A percentile compares a stretch with the other conserved stretches of the same genome.
Conservation (phyloP, 345 rosid species). For the Odontarrhena argentea region DNA sequence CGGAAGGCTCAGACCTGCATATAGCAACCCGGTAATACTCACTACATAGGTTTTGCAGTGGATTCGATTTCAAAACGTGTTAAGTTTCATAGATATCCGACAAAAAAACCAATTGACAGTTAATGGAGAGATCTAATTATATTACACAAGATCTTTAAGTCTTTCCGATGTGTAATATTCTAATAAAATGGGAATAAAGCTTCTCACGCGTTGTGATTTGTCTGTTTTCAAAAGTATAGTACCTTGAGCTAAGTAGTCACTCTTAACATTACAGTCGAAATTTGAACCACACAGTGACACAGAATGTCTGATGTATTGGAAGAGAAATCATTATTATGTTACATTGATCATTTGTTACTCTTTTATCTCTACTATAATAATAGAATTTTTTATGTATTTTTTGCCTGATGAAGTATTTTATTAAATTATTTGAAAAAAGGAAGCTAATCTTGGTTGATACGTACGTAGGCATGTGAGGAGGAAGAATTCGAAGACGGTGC, state of each 20-base stretch:
- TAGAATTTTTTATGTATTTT: not conserved
- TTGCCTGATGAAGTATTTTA: conserved; percentile 4
- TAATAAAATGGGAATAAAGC: not conserved
- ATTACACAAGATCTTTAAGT: no score
- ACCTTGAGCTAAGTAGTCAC: no score
- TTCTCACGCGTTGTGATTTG: not conserved
- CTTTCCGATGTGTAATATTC: no score
- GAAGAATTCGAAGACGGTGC: conserved; percentile 57
- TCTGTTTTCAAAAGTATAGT: not conserved
- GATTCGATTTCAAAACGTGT: no score
- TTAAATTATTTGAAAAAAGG: conserved; percentile 12
- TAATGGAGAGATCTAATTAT: no score
- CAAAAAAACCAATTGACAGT: no score
- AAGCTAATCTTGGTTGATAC: conserved; percentile 25
- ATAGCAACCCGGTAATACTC: no score
- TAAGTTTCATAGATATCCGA: no score
- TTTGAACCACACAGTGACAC: no score
- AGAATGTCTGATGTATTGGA: not conserved
- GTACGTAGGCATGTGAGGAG: conserved; percentile 46
- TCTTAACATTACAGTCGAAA: no score
- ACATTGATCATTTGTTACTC: not conserved
- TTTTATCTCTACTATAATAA: not conserved
- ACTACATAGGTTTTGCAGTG: not conserved
- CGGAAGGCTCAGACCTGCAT: no score
- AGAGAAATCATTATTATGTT: not conserved